These are phyloP conservation scores for Xylaria castorea DNA, from an alignment of 495 filamentous ascomycete species.

Conservation along the genomic window DNA sequence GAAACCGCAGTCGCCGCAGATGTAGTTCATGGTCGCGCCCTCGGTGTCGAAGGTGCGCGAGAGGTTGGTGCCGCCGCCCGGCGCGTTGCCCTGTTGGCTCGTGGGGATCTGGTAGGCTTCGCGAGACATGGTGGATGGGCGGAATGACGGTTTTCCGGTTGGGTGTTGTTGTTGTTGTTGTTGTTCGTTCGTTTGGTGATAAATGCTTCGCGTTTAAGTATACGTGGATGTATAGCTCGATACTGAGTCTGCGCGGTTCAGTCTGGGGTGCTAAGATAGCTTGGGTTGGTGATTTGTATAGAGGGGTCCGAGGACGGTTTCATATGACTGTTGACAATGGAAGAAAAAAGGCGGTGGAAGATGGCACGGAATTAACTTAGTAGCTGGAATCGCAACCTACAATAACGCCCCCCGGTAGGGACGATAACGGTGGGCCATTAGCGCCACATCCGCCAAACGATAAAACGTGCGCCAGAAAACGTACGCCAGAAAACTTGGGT, in stretches of 20 bases:
- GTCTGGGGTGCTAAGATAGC: too few relatives aligned
- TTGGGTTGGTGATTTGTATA: background rate
- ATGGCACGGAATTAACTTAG: constrained; percentile 5
- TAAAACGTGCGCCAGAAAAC: too few relatives aligned
- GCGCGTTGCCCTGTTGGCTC: constrained; percentile 30
- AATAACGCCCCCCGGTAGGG: background rate
- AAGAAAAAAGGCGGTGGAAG: constrained; percentile 29
- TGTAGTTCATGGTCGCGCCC: constrained; percentile 71
- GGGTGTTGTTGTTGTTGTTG: background rate
- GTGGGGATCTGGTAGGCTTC: constrained; percentile 68
- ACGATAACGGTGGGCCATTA: too few relatives aligned
- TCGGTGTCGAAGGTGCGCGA: constrained; percentile 43
- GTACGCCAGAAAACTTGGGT: too few relatives aligned
- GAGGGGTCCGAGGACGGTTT: constrained; percentile 10
- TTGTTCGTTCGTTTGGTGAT: background rate
- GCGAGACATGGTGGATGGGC: constrained; percentile 56
- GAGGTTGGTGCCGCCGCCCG: constrained; percentile 38
- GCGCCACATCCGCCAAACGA: too few relatives aligned
- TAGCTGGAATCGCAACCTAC: too few relatives aligned
- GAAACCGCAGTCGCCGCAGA: constrained; percentile 91
- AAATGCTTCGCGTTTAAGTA: background rate
- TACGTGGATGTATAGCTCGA: background rate
- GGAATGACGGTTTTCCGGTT: background rate
- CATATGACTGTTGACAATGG: background rate
- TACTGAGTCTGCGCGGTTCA: background rate